A percentile compares a stretch with the other conserved stretches of the same genome.
phyloP scores from a whole-genome alignment of 768 basidiomycete species.

The Mycena vulgaris region DNA sequence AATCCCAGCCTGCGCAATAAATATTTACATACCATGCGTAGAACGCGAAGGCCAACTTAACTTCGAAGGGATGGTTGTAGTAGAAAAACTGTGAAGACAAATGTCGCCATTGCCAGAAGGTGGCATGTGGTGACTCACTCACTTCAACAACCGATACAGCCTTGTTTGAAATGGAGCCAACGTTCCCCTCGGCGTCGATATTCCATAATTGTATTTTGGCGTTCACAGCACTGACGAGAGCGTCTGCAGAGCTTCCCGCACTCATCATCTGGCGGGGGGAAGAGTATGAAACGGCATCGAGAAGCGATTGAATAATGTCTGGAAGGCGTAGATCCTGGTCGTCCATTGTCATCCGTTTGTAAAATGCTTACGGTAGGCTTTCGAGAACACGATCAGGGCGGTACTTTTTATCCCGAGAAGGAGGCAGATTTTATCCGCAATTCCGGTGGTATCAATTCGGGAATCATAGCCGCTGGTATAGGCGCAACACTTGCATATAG shows the following conservation, averaged over 20 bases:
- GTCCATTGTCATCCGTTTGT: too few species aligned
- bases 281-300: background rate
- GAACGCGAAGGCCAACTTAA: background rate
- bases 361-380: too few species aligned
- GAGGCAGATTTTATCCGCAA: too few species aligned
- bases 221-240: background rate
- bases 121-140: too few species aligned
- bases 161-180: background rate
- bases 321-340: too few species aligned
- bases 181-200: background rate
- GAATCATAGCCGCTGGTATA: too few species aligned
- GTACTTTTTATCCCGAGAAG: too few species aligned
- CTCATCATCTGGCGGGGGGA: conserved; percentile 4
- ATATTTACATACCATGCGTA: conserved; percentile 3
- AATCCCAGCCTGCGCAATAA: background rate
- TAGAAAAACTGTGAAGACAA: background rate
- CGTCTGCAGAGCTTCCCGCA: background rate
- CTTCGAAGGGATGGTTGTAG: background rate
- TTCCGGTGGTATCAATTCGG: too few species aligned
- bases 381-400: too few species aligned
- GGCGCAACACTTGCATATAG: too few species aligned
- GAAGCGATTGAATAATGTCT: background rate
- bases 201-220: background rate
- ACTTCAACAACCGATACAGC: background rate
- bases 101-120: too few species aligned